A percentile compares a stretch with the other conserved stretches of the same genome.
These are phyloP conservation scores for Solanum tarijense DNA, from an alignment of 257 asterid genomes.

Conservation along the genomic window DNA sequence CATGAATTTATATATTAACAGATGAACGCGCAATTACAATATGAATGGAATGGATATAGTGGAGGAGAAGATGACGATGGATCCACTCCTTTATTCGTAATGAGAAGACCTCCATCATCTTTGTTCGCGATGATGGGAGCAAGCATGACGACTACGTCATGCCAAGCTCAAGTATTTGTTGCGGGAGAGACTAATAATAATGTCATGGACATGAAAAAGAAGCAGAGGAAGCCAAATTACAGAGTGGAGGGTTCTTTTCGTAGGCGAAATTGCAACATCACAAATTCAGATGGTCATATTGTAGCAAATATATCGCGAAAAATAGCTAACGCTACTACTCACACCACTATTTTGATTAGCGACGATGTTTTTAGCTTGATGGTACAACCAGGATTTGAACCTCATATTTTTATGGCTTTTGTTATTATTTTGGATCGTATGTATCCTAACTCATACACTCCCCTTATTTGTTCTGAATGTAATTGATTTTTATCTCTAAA, in stretches of 20 bases:
- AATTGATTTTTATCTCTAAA: background rate
- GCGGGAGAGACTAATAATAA: background rate
- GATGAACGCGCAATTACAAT: slow-evolving; percentile 12
- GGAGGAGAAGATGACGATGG: slow-evolving; percentile 7
- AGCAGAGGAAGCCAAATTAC: slow-evolving; percentile 1
- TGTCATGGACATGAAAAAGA: background rate
- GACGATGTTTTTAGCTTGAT: slow-evolving; percentile 26
- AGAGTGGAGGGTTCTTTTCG: slow-evolving; percentile 19
- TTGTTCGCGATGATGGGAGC: background rate
- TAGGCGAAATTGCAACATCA: slow-evolving; percentile 24
- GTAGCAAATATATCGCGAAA: slow-evolving; percentile 22
- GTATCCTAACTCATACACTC: slow-evolving; percentile 6
- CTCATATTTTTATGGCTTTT: slow-evolving; percentile 23
- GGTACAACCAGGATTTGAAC: slow-evolving; percentile 17
- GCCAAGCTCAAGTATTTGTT: slow-evolving; percentile 20
- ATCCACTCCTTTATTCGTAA: slow-evolving; percentile 9
- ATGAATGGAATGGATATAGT: slow-evolving; percentile 24
- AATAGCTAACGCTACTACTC: background rate
- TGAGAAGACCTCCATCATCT: slow-evolving; percentile 21
- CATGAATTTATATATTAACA: background rate
- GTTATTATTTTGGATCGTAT: slow-evolving; percentile 25
- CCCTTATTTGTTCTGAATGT: slow-evolving; percentile 17
- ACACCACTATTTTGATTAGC: slow-evolving; percentile 8
- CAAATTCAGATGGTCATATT: background rate
- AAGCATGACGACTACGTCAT: background rate